phyloP scores from a whole-genome alignment of 768 basidiomycete species.

The Daedaleopsis nitida region DNA sequence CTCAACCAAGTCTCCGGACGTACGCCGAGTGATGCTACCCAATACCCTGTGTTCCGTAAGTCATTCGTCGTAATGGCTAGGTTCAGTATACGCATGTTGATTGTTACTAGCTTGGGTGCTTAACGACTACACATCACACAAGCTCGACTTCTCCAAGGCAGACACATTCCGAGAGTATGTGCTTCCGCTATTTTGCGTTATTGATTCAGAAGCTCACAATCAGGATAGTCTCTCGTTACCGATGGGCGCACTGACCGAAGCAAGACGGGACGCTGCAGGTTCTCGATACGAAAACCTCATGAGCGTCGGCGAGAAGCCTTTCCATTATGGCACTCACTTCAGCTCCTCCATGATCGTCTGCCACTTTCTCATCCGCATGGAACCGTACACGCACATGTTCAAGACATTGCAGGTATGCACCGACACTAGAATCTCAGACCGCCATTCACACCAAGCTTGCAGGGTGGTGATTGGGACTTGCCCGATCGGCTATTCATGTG shows the following conservation, averaged over 20 bases:
- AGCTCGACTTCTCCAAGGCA: slow-evolving; percentile 62
- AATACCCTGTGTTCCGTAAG: slow-evolving; percentile 90
- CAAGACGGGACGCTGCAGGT: slow-evolving; percentile 72
- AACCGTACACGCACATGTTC: slow-evolving; percentile 94
- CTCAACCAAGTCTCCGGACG: slow-evolving; percentile 91
- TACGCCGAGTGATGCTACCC: slow-evolving; percentile 93
- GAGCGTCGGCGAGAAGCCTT: slow-evolving; percentile 84
- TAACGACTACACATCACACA: slow-evolving; percentile 76
- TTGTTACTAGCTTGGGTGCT: slow-evolving; percentile 77
- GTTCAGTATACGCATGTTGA: neutral
- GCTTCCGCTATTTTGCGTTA: neutral
- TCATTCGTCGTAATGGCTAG: neutral
- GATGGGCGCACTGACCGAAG: slow-evolving; percentile 86
- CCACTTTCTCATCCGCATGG: slow-evolving; percentile 87
- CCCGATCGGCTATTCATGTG: slow-evolving; percentile 85
- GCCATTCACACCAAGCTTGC: slow-evolving; percentile 5
- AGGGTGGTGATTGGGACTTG: slow-evolving; percentile 95
- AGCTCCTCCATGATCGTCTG: slow-evolving; percentile 97
- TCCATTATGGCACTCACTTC: slow-evolving; percentile 94
- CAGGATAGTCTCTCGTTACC: slow-evolving; percentile 70
- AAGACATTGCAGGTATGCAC: slow-evolving; percentile 69
- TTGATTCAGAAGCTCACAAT: slow-evolving; percentile 1
- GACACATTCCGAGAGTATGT: slow-evolving; percentile 75
- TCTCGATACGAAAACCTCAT: slow-evolving; percentile 73
- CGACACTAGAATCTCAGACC: neutral